A percentile compares a stretch with the other conserved stretches of the same genome.
Conservation (phyloP, 345 rosid species). For the Euphorbia lathyris region DNA sequence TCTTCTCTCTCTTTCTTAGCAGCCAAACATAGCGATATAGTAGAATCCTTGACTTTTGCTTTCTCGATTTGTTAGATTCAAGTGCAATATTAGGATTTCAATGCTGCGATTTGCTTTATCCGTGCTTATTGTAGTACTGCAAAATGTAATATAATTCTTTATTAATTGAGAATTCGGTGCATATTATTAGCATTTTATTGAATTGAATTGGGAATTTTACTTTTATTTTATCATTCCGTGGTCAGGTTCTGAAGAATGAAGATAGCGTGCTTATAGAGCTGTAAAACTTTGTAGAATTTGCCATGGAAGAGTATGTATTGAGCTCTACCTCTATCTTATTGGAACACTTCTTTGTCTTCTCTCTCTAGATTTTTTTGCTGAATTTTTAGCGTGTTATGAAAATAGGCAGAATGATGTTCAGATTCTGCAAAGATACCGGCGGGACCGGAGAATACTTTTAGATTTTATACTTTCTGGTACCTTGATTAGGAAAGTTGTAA, state of each 20-base stretch:
- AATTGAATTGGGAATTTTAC: neutral
- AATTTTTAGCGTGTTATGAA: neutral
- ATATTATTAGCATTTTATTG: neutral
- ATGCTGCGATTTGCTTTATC: neutral
- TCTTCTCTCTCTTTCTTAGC: neutral
- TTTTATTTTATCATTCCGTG: neutral
- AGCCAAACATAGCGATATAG: neutral
- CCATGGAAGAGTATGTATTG: constrained; percentile 29
- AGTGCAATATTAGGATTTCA: neutral
- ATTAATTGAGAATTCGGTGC: neutral
- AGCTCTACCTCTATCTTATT: neutral
- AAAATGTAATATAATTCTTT: neutral
- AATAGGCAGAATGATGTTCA: constrained; percentile 71
- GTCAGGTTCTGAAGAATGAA: constrained; percentile 5
- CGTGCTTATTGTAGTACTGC: neutral
- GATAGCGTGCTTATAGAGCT: neutral
- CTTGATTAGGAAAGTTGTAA: constrained; percentile 83
- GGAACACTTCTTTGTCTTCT: neutral
- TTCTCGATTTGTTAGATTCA: neutral
- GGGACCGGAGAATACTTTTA: constrained; percentile 78
- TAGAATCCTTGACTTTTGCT: neutral
- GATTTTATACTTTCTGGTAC: constrained; percentile 83
- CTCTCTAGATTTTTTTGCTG: neutral
- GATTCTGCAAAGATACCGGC: constrained; percentile 79
- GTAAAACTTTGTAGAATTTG: neutral